Evolutionary conservation across 1,284 basidiomycete genomes (phyloP).

Genomic region (Cutaneotrichosporon cyanovorans): DNA sequence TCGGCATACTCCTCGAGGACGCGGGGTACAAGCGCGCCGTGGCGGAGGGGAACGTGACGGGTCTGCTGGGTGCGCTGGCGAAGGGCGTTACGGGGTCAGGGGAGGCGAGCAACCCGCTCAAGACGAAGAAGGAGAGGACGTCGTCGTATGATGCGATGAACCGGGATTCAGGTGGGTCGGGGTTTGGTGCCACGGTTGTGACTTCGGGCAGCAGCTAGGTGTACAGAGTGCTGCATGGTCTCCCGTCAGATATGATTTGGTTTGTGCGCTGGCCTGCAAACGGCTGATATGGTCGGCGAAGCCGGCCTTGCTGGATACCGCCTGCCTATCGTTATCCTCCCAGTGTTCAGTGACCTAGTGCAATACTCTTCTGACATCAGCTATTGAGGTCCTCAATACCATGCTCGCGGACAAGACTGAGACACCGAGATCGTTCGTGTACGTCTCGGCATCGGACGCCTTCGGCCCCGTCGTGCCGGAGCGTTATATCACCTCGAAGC

Average conservation of each 20-base stretch:
- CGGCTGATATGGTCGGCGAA: no score
- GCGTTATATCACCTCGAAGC: slow-evolving; percentile 81
- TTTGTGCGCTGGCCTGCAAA: no score
- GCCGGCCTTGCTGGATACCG: no score
- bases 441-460: slow-evolving; percentile 89
- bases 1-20: slow-evolving; percentile 85
- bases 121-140: slow-evolving; percentile 41
- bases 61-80: slow-evolving; percentile 50
- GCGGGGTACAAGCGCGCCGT: slow-evolving; percentile 70
- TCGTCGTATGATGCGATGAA: slow-evolving; percentile 71
- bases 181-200: not conserved
- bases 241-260: no score
- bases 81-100: slow-evolving; percentile 42
- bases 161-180: slow-evolving; percentile 71
- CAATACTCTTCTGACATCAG: no score
- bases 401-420: slow-evolving; percentile 48
- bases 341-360: no score
- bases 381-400: slow-evolving; percentile 56
- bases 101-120: slow-evolving; percentile 57
- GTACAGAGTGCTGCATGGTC: no score
- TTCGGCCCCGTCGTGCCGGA: slow-evolving; percentile 77
- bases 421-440: slow-evolving; percentile 61
- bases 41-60: slow-evolving; percentile 53
- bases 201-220: slow-evolving; percentile 47
- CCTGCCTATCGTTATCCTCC: no score